These are phyloP conservation scores for Cutaneotrichosporon sp. DNA, from an alignment of 1,284 basidiomycete genomes.

Conservation along the genomic window DNA sequence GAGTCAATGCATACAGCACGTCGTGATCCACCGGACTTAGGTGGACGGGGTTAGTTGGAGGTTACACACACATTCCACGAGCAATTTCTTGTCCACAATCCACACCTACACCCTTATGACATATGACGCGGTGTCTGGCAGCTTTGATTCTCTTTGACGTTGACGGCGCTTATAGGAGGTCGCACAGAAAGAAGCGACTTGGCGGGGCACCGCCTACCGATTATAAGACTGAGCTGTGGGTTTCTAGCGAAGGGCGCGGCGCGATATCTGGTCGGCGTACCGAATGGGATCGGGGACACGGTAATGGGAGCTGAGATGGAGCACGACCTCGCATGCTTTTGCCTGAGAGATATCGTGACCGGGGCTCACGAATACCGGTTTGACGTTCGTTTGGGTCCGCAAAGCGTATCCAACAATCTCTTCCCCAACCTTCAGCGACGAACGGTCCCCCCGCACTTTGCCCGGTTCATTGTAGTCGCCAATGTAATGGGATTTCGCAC, in stretches of 20 bases:
- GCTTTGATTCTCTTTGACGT: too few species aligned
- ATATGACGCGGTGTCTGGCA: too few species aligned
- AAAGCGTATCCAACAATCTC: neutral
- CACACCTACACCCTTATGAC: too few species aligned
- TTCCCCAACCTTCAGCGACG: neutral
- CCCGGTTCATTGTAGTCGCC: neutral
- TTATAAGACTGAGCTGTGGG: too few species aligned
- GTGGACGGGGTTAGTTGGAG: too few species aligned
- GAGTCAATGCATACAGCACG: too few species aligned
- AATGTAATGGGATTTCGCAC: conserved; percentile 1
- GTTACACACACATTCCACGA: too few species aligned
- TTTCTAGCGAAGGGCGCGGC: neutral
- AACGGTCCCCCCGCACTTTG: neutral
- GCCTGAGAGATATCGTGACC: neutral
- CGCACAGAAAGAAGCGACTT: too few species aligned
- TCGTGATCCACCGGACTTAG: too few species aligned
- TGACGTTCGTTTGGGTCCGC: neutral
- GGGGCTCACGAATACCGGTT: conserved; percentile 1
- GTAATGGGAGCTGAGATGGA: neutral
- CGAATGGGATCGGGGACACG: neutral
- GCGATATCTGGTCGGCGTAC: conserved; percentile 1
- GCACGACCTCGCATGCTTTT: neutral
- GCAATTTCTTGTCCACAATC: too few species aligned
- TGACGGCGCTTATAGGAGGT: too few species aligned
- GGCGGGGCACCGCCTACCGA: too few species aligned